Base-by-base conservation (phyloP, 352 stramenopile genomes). In the Phytopythium helicoides region DNA sequence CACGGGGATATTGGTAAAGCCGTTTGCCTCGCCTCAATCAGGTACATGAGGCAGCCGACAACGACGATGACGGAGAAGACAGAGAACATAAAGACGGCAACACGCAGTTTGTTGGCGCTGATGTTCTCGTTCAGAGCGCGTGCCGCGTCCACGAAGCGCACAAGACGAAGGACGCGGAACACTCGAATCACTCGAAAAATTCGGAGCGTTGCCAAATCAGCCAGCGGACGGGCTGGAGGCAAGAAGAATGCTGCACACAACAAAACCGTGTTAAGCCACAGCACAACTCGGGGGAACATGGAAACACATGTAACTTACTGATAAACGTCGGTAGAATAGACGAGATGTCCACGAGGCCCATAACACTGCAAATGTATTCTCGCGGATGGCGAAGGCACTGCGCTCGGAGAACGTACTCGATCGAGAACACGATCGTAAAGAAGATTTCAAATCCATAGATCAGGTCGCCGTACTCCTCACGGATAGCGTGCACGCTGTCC, bases 1-100 rank as follows among this genome's bases (percentile, higher is more conserved):
- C 42, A 92, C 78, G 8, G 85, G 85, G 54, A 94, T 94, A 55
- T 93, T 94, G n/a, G 79, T 87, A 54, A 90, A 92, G 25, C 82
- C 81, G 55, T 90, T 71, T 15, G 63, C 60, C 45, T 89, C 81
- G 28, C 81, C 68, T 92, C 81, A 58, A 92, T 89, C 42, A 92
- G 54, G 56, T 92, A 92, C 79, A 92, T 92, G 38, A 79, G 68
- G 46, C 81, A 92, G 21, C 81, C 81, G 49, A 92, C 89, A 40
- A 92, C 80, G 31, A 89, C 60, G 58, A 90, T 89, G 64, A 92
- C 77, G 11, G 75, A 83, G 39, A 88, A 89, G 6, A 85, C 62
- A 23, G 72, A 78, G 53, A 87, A 77, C 36, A 90, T 79, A 58
- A 90, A 92, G 15, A 92, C 78, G 0, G 70, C 76, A 47, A 92